phyloP scores from a whole-genome alignment of 805 yeast genomes.

The Ogataea zsoltii region DNA sequence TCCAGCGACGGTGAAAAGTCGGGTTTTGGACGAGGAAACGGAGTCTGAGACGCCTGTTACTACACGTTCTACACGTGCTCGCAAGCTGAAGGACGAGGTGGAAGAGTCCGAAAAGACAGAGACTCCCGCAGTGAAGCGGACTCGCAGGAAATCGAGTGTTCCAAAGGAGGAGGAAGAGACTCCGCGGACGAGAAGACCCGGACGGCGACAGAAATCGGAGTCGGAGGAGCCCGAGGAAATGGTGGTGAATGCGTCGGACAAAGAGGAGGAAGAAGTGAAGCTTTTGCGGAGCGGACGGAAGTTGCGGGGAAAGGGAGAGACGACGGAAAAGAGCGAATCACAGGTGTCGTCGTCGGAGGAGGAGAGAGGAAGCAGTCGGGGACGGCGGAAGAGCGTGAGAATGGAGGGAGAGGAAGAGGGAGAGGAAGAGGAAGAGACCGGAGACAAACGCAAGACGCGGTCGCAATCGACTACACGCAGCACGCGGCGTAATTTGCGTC shows the following conservation, averaged over 20 bases:
- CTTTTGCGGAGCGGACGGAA: conserved; percentile 12
- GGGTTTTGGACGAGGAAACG: neutral
- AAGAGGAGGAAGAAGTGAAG: conserved; percentile 8
- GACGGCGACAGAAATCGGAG: conserved; percentile 3
- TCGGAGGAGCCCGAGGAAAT: conserved; percentile 9
- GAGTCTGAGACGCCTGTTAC: conserved; percentile 2
- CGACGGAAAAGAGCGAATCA: conserved; percentile 1
- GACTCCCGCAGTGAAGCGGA: conserved; percentile 8
- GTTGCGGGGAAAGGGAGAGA: conserved; percentile 14
- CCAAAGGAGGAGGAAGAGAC: conserved; percentile 11
- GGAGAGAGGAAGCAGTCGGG: conserved; percentile 1
- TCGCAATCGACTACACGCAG: conserved; percentile 13
- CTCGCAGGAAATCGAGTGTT: conserved; percentile 6
- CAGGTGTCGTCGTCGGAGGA: neutral
- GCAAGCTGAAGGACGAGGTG: conserved; percentile 3
- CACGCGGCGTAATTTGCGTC: conserved; percentile 21
- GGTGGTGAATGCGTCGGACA: neutral
- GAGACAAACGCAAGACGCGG: conserved; percentile 10
- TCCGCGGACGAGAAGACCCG: conserved; percentile 7
- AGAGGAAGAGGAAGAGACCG: conserved; percentile 4
- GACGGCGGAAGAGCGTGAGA: conserved; percentile 4
- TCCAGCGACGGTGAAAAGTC: neutral
- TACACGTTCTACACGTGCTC: neutral
- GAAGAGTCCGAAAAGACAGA: conserved; percentile 9
- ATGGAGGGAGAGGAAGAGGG: conserved; percentile 2